These are phyloP conservation scores for Uncinocarpus reesii DNA, from an alignment of 2,329 filamentous ascomycete species.

Conservation along the genomic window DNA sequence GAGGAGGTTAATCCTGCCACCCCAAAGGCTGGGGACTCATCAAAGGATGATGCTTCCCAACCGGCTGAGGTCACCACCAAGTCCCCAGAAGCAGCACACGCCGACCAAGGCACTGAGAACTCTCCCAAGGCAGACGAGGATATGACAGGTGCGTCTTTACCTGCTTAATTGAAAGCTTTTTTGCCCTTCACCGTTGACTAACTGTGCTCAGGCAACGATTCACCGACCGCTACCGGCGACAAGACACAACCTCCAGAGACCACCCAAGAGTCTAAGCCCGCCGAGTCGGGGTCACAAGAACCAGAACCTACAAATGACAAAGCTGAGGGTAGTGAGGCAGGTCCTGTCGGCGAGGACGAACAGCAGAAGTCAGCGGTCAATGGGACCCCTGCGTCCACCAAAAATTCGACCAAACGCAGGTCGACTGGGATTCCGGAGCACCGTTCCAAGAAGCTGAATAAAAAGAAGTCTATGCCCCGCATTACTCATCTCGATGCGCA, in stretches of 20 bases:
- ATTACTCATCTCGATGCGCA: conserved; percentile 66
- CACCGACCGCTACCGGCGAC: conserved; percentile 12
- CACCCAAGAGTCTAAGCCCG: conserved; percentile 21
- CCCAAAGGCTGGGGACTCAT: conserved; percentile 26
- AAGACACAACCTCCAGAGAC: conserved; percentile 16
- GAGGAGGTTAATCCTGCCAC: conserved; percentile 30
- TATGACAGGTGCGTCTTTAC: conserved; percentile 23
- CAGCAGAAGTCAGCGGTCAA: conserved; percentile 31
- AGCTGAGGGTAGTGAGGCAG: conserved; percentile 18
- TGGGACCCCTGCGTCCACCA: conserved; percentile 41
- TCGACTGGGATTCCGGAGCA: conserved; percentile 56
- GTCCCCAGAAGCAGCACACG: conserved; percentile 17
- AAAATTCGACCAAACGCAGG: conserved; percentile 58
- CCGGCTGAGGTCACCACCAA: conserved; percentile 17
- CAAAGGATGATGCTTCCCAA: conserved; percentile 20
- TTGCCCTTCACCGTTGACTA: neutral
- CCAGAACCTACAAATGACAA: conserved; percentile 21
- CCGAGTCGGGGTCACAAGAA: conserved; percentile 21
- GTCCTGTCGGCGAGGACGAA: conserved; percentile 19
- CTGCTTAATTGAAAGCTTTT: neutral
- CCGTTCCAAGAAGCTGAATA: conserved; percentile 70
- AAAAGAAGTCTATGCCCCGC: conserved; percentile 69
- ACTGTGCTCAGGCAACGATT: conserved; percentile 20
- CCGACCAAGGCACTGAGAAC: conserved; percentile 21
- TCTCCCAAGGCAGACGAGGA: conserved; percentile 23